Base-by-base conservation (phyloP, 2,329 filamentous ascomycete genomes). In the Paecilomyces sp. region DNA sequence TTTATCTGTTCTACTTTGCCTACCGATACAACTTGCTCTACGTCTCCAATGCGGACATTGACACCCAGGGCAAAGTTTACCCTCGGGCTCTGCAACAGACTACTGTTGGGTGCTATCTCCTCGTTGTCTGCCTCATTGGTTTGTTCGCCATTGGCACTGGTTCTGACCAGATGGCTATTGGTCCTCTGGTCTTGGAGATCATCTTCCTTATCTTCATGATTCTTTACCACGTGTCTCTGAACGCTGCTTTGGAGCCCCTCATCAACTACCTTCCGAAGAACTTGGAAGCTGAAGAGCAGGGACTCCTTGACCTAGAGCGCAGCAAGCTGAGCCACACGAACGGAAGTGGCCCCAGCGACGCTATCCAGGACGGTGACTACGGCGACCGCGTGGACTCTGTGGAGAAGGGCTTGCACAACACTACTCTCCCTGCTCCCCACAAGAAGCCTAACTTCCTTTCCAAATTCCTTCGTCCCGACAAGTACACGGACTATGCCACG, bases 11-110 rank as follows among this genome's bases (percentile, higher is more conserved):
- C 75, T 95, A 96, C 72, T 79, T 93, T 57, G 90, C 92, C 55
- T 96, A 91, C 81, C 85, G 90, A 18, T 96, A 97, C 81, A 95
- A 96, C 71, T 77, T 97, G 58, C 82, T 97, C 56, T 97, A 91
- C 73, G 91, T 96, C 36, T 88, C 87, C 56, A 90, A 95, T 70
- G 86, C 89, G 8, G 78, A 85, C 61, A 87, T 96, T 68, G 92
- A 97, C 71, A 96, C 90, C 41, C 91, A 95, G 70, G 92, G 93
- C 15, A 83, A 93, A 13, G 87, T 91, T 66, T 97, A 96, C 70
- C 88, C 91, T 0, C 88, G 88, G n/a, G 92, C 90, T 1, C 80
- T 97, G 57, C 88, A 95, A 72, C 92, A 97, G 60, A 85, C 95
- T 55, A 86, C 93, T 30, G 87, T 88, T 0, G 92, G 93, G 24